Evolutionary conservation across 2,329 filamentous ascomycete species (phyloP).

Genomic region (Ampelomyces quisqualis): DNA sequence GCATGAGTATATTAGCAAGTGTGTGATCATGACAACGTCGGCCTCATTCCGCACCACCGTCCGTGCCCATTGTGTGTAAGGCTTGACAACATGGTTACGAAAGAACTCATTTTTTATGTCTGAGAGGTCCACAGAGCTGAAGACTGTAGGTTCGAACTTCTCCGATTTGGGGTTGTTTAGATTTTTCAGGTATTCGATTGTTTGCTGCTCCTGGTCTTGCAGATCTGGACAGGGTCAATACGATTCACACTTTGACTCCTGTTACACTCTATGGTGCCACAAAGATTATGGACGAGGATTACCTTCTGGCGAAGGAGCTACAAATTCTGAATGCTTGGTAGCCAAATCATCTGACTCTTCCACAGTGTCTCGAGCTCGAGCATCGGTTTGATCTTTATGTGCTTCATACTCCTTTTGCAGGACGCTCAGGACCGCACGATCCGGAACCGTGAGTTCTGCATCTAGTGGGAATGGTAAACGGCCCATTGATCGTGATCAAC

Average conservation of each 20-base stretch:
- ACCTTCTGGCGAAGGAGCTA: constrained; percentile 37
- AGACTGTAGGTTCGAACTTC: constrained; percentile 59
- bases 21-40: constrained; percentile 76
- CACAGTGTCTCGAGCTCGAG: constrained; percentile 9
- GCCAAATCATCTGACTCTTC: constrained; percentile 29
- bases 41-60: constrained; percentile 63
- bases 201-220: constrained; percentile 34
- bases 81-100: constrained; percentile 54
- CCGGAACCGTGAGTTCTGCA: constrained; percentile 34
- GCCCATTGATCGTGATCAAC: too few species aligned
- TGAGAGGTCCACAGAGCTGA: constrained; percentile 54
- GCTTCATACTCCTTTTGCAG: constrained; percentile 33
- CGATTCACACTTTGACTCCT: not conserved
- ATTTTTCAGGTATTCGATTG: constrained; percentile 49
- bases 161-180: constrained; percentile 52
- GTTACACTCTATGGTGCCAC: not conserved
- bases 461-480: constrained; percentile 31
- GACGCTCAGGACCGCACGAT: constrained; percentile 33
- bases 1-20: constrained; percentile 69
- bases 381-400: constrained; percentile 7
- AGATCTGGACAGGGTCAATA: constrained; percentile 21
- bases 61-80: constrained; percentile 60
- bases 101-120: constrained; percentile 45
- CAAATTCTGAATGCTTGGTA: constrained; percentile 29
- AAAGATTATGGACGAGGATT: constrained; percentile 1